Base-by-base conservation (phyloP, 805 yeast genomes). In the Myxozyma neotropica region DNA sequence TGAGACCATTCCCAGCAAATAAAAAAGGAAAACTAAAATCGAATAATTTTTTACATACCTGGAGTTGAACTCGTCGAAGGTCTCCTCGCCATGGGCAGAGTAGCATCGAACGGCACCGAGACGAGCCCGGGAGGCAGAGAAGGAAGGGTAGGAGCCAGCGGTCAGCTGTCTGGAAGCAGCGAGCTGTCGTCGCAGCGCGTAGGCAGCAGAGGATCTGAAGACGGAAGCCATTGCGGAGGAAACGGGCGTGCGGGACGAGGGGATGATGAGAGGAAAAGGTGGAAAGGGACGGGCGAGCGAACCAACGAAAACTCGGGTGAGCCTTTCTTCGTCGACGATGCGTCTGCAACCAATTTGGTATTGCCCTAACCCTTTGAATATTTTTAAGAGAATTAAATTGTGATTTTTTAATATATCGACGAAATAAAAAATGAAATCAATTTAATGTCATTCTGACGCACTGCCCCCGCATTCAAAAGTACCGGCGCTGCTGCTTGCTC, bases 11-110 rank as follows among this genome's bases (percentile, higher is more conserved):
- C 17, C 5, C 43, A 38, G 47, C 43, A 42, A 31, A 12, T 13
- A 24, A 52, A 36, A 33, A 17, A 24, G 7, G 39, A 33, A 35
- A 53, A 38, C 17, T 42, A 48, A 43, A 29, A 70, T 19, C 17
- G n/a, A 29, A 6, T 29, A 10, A 7, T 29, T 10, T 7, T 7
- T 6, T 13, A 59, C 81, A 65, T 81, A 84, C 86, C 89, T 82
- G 64, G 82, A 81, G 55, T 96, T 89, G 82, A 90, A 91, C 80
- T 92, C 97, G 79, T 91, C 97, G 68, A 89, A 92, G 55, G 96
- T 85, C 80, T 91, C 97, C 75, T 89, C 96, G 68, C 86, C 89
- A 74, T 89, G 95, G 68, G 80, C 86, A 59, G 79, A 87, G 82
- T 88, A 91, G 71, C 80, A 80, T 84, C 97, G 84, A 59, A 77